phyloP scores from a whole-genome alignment of 1,284 basidiomycete genomes.

The Blastosporella zonata region DNA sequence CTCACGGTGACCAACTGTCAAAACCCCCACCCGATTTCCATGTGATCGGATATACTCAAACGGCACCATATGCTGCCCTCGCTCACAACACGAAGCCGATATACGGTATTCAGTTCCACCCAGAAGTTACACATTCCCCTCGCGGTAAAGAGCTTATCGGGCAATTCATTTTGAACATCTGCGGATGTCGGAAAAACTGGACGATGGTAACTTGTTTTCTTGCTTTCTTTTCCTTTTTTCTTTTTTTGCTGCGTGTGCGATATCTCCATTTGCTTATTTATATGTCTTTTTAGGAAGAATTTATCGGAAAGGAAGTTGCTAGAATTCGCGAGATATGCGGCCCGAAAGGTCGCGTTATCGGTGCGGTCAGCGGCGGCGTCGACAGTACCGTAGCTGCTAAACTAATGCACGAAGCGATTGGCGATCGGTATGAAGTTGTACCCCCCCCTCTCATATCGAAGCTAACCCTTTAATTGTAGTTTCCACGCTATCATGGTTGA shows the following conservation, averaged over 20 bases:
- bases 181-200: slow-evolving; percentile 84
- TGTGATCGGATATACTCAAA: slow-evolving; percentile 83
- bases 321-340: slow-evolving; percentile 97
- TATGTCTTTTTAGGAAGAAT: slow-evolving; percentile 78
- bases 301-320: slow-evolving; percentile 96
- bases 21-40: slow-evolving; percentile 83
- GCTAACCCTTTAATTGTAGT: slow-evolving; percentile 36
- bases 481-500: slow-evolving; percentile 99
- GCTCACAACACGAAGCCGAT: slow-evolving; percentile 89
- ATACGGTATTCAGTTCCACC: slow-evolving; percentile 99
- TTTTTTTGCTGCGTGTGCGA: too few species aligned
- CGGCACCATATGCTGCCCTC: slow-evolving; percentile 92
- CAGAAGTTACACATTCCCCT: slow-evolving; percentile 95
- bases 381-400: slow-evolving; percentile 98
- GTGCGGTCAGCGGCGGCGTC: slow-evolving; percentile 96
- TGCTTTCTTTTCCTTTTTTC: too few species aligned
- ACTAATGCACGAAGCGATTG: slow-evolving; percentile 99
- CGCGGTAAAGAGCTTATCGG: slow-evolving; percentile 91
- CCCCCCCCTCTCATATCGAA: slow-evolving; percentile 1
- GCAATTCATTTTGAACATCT: slow-evolving; percentile 85
- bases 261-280: slow-evolving; percentile 10
- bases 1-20: slow-evolving; percentile 94
- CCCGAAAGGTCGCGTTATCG: slow-evolving; percentile 92
- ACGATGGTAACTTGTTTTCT: slow-evolving; percentile 73
- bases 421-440: slow-evolving; percentile 69